These are phyloP conservation scores for Nymphaea thermarum DNA, from an alignment of 164 flowering plant genomes.

Conservation along the genomic window DNA sequence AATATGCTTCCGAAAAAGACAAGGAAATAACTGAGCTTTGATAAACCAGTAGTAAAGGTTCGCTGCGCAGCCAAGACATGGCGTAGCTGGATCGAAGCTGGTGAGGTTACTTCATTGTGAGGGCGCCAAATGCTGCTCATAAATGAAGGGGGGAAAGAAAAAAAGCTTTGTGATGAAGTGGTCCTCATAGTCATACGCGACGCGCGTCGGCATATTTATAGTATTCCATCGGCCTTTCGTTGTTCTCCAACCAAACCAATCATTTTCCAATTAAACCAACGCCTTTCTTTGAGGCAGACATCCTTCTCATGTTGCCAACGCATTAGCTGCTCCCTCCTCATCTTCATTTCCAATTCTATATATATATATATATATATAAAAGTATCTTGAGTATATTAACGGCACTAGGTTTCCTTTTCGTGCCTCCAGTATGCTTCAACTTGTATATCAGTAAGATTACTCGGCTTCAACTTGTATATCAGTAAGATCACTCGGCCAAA, in stretches of 20 bases:
- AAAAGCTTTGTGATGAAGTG: neutral
- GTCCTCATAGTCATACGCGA: neutral
- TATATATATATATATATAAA: too few relatives aligned
- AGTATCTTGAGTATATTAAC: too few relatives aligned
- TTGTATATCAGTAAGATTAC: too few relatives aligned
- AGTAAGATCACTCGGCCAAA: too few relatives aligned
- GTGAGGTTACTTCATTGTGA: neutral
- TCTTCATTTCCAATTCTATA: too few relatives aligned
- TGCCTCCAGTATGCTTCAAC: too few relatives aligned
- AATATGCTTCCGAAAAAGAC: too few relatives aligned
- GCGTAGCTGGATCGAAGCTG: neutral
- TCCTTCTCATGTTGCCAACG: neutral
- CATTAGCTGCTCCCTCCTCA: neutral
- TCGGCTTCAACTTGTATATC: too few relatives aligned
- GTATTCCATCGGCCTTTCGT: neutral
- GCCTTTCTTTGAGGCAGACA: neutral
- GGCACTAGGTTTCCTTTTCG: too few relatives aligned
- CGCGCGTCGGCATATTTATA: neutral
- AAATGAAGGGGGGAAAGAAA: neutral
- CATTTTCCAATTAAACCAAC: neutral
- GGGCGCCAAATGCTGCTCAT: neutral
- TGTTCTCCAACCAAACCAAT: neutral
- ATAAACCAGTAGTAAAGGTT: neutral
- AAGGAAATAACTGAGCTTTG: neutral
- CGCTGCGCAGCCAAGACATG: neutral